Evolutionary conservation across 2,329 filamentous ascomycete species (phyloP).

Genomic region (Aspergillus pseudoviridinutans): DNA sequence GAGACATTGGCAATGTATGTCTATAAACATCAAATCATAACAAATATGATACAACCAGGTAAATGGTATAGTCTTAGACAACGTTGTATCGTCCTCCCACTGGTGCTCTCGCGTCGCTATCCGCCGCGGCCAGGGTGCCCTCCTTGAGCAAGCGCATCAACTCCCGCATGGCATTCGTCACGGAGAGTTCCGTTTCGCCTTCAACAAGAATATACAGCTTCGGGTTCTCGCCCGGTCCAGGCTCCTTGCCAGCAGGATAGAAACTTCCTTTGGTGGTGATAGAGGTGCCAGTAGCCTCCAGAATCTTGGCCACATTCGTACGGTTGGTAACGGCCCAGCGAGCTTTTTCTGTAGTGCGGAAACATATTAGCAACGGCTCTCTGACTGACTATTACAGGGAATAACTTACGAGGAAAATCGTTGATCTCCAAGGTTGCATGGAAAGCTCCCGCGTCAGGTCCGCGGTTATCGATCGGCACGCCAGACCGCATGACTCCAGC

Average conservation of each 20-base stretch:
- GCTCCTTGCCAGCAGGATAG: conserved; percentile 78
- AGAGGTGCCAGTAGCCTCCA: conserved; percentile 88
- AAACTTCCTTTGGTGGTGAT: conserved; percentile 97
- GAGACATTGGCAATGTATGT: neutral
- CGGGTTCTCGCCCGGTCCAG: conserved; percentile 69
- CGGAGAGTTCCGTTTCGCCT: conserved; percentile 89
- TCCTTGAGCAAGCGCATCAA: conserved; percentile 84
- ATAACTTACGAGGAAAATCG: conserved; percentile 74
- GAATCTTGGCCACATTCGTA: conserved; percentile 96
- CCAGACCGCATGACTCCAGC: conserved; percentile 86
- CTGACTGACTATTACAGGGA: neutral
- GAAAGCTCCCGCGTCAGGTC: conserved; percentile 92
- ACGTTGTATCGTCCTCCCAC: conserved; percentile 83
- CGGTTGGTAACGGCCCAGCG: conserved; percentile 98
- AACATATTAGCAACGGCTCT: conserved; percentile 7
- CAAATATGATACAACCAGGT: conserved; percentile 12
- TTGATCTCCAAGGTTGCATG: conserved; percentile 98
- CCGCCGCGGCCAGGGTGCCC: conserved; percentile 82
- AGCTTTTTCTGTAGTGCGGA: conserved; percentile 65
- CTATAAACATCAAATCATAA: conserved; percentile 8
- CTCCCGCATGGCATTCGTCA: conserved; percentile 85
- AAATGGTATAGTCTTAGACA: conserved; percentile 47
- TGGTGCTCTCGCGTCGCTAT: conserved; percentile 76
- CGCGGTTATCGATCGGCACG: conserved; percentile 96
- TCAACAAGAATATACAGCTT: conserved; percentile 98